Conservation (phyloP, 2,329 filamentous ascomycete species). For the Claviceps spartinae region DNA sequence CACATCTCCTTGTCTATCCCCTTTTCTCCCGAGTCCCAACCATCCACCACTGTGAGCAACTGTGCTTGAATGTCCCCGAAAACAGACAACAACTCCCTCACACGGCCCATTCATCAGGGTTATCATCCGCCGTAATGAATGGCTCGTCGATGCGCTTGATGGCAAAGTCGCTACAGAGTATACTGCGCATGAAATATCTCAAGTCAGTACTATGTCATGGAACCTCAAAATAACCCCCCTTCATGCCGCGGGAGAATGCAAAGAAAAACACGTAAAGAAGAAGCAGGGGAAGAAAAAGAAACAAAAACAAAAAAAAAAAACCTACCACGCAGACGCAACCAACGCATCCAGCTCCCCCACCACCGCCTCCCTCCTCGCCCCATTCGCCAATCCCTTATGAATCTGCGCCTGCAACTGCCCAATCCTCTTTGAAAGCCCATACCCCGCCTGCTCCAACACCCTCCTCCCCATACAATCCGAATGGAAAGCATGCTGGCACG, state of each 20-base stretch:
- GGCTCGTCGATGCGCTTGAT: constrained; percentile 92
- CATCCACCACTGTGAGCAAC: no score
- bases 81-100: constrained; percentile 15
- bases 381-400: constrained; percentile 57
- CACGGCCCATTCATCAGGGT: constrained; percentile 67
- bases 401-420: constrained; percentile 76
- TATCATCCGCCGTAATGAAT: constrained; percentile 63
- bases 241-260: neutral
- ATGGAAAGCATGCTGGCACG: constrained; percentile 95
- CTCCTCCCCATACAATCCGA: constrained; percentile 82
- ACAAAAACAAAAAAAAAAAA: constrained; percentile 6
- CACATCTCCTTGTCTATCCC: no score
- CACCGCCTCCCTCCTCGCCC: constrained; percentile 63
- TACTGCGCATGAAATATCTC: constrained; percentile 34
- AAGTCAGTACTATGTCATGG: no score
- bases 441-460: constrained; percentile 69
- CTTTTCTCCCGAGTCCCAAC: no score
- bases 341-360: constrained; percentile 84
- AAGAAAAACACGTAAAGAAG: neutral
- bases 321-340: constrained; percentile 77
- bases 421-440: constrained; percentile 65
- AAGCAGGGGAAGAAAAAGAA: neutral
- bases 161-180: constrained; percentile 86
- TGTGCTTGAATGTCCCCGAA: no score
- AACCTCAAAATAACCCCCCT: no score